A percentile compares a stretch with the other conserved stretches of the same genome.
Conservation (phyloP, 805 yeast species). For the Scheffersomyces coipomensis region DNA sequence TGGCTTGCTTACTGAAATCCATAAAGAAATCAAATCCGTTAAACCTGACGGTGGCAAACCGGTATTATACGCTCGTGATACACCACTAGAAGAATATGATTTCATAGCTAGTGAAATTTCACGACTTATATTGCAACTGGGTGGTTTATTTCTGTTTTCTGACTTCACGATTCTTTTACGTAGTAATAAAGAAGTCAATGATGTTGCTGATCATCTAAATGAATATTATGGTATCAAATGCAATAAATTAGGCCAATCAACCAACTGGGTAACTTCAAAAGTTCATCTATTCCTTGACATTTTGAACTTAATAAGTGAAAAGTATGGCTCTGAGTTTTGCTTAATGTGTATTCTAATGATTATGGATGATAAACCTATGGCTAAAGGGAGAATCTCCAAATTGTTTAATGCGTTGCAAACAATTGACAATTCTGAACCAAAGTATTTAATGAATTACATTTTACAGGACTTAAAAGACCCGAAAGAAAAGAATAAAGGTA, state of each 20-base stretch:
- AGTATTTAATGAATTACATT: no score
- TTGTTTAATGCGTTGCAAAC: slow-evolving; percentile 17
- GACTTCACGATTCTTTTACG: slow-evolving; percentile 56
- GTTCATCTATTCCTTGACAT: slow-evolving; percentile 48
- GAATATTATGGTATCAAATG: slow-evolving; percentile 40
- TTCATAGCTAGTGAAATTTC: slow-evolving; percentile 46
- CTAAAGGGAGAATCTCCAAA: slow-evolving; percentile 22
- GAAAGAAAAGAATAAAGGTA: neutral
- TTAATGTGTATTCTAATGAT: slow-evolving; percentile 23
- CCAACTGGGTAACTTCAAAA: slow-evolving; percentile 50
- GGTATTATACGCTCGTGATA: slow-evolving; percentile 12
- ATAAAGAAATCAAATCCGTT: slow-evolving; percentile 9
- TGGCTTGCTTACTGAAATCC: slow-evolving; percentile 3
- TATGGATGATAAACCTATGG: slow-evolving; percentile 23
- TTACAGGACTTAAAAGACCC: neutral
- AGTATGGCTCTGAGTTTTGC: slow-evolving; percentile 30
- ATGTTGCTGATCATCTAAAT: slow-evolving; percentile 32
- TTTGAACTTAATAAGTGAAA: slow-evolving; percentile 39
- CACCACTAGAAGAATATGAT: slow-evolving; percentile 34
- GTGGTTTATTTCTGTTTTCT: slow-evolving; percentile 38
- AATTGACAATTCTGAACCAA: no score
- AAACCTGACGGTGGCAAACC: slow-evolving; percentile 22
- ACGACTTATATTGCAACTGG: slow-evolving; percentile 38
- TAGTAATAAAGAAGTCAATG: slow-evolving; percentile 49
- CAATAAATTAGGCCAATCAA: slow-evolving; percentile 43